phyloP scores from a whole-genome alignment of 2,329 filamentous ascomycete species.

The Allantophomopsis lycopodina region DNA sequence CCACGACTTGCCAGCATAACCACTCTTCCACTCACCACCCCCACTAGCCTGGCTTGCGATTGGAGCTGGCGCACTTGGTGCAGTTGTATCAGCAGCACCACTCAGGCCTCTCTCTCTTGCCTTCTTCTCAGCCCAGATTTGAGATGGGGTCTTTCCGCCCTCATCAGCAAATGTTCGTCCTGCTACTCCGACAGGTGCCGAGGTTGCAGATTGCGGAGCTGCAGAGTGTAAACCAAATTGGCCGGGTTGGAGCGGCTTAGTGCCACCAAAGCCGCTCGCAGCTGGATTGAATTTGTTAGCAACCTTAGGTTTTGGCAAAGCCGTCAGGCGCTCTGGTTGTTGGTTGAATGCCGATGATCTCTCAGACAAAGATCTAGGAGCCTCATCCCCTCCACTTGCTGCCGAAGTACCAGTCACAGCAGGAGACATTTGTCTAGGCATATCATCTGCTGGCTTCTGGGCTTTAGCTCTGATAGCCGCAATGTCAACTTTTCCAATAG shows the following conservation, averaged over 20 bases:
- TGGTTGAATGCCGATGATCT: conserved; percentile 60
- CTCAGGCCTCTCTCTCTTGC: conserved; percentile 57
- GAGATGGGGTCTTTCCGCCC: conserved; percentile 90
- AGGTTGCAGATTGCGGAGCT: conserved; percentile 33
- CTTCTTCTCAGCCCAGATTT: conserved; percentile 97
- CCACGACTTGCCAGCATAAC: conserved; percentile 84
- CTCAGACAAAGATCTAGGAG: conserved; percentile 57
- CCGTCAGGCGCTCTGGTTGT: conserved; percentile 67
- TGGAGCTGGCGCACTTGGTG: conserved; percentile 32
- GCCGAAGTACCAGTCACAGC: conserved; percentile 25
- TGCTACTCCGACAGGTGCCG: conserved; percentile 57
- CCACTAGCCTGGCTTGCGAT: conserved; percentile 60
- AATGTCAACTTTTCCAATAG: conserved; percentile 93
- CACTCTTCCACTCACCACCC: conserved; percentile 72
- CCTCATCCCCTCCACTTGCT: conserved; percentile 25
- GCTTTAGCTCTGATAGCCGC: conserved; percentile 79
- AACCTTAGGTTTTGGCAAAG: conserved; percentile 88
- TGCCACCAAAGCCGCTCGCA: conserved; percentile 63
- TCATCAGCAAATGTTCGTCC: conserved; percentile 90
- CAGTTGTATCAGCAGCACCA: conserved; percentile 29
- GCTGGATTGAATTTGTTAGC: conserved; percentile 73
- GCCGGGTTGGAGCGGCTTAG: conserved; percentile 73
- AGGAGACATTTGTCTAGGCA: conserved; percentile 23
- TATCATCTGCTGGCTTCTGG: conserved; percentile 40
- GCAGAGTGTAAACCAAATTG: conserved; percentile 50